Conservation (phyloP, 2,329 filamentous ascomycete genomes). For the Cadophora malorum region DNA sequence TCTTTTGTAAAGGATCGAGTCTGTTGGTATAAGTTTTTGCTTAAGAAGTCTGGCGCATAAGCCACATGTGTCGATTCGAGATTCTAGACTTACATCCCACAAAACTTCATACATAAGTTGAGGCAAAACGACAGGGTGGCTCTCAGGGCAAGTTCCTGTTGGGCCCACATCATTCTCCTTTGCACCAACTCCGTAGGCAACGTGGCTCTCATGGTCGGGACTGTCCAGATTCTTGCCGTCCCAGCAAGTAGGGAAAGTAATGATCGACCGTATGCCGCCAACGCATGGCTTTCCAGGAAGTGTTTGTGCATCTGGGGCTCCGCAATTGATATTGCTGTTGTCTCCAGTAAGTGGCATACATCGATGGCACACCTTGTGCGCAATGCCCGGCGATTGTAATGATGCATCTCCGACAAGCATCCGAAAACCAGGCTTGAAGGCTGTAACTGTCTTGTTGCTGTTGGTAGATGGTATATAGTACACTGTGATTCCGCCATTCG, state of each 20-base stretch:
- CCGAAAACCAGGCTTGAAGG: conserved; percentile 29
- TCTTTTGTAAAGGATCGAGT: conserved; percentile 1
- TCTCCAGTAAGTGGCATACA: conserved; percentile 33
- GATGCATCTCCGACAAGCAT: conserved; percentile 32
- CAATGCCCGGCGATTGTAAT: conserved; percentile 23
- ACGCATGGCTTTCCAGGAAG: conserved; percentile 27
- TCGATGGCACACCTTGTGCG: conserved; percentile 33
- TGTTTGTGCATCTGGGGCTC: conserved; percentile 27
- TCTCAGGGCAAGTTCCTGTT: conserved; percentile 34
- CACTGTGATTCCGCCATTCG: conserved; percentile 32
- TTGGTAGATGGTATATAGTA: conserved; percentile 29
- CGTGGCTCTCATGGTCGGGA: conserved; percentile 24
- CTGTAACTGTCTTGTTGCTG: conserved; percentile 26
- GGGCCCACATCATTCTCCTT: conserved; percentile 29
- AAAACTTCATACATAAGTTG: conserved; percentile 58
- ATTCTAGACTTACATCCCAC: conserved; percentile 51
- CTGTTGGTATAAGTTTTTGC: neutral
- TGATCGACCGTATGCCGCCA: conserved; percentile 31
- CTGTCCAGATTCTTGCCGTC: conserved; percentile 31
- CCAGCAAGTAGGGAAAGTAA: conserved; percentile 33
- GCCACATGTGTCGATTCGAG: neutral
- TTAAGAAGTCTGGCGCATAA: no score
- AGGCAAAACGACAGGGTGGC: conserved; percentile 53
- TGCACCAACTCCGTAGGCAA: conserved; percentile 26
- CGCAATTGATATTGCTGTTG: conserved; percentile 34